A percentile compares a stretch with the other conserved stretches of the same genome.
These are phyloP conservation scores for Salix udensis DNA, from an alignment of 345 rosid species.

Conservation along the genomic window DNA sequence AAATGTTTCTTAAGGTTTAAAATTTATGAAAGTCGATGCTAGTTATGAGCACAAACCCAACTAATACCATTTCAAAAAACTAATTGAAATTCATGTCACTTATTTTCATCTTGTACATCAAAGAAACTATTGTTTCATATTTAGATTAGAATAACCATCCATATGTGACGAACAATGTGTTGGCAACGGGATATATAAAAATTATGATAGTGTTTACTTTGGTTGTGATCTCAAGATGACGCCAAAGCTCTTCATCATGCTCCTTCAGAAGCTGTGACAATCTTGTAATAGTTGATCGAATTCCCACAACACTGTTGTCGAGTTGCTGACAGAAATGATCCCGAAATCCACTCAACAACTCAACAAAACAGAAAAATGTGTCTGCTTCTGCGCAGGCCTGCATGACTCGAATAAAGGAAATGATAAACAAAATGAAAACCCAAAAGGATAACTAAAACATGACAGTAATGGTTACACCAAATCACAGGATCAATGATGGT, in stretches of 20 bases:
- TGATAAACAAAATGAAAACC: slow-evolving; percentile 23
- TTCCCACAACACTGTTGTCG: slow-evolving; percentile 97
- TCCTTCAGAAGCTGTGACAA: slow-evolving; percentile 78
- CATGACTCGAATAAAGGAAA: slow-evolving; percentile 39
- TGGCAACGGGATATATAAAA: background rate
- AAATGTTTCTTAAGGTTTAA: background rate
- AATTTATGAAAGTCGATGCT: background rate
- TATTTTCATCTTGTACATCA: background rate
- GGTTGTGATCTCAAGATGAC: slow-evolving; percentile 90
- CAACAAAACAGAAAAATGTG: slow-evolving; percentile 94
- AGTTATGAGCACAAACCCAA: background rate
- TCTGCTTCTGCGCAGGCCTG: slow-evolving; percentile 89
- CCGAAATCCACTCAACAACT: slow-evolving; percentile 90
- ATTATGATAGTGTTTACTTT: slow-evolving; percentile 49
- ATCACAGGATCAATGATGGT: slow-evolving; percentile 4
- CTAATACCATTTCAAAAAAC: background rate
- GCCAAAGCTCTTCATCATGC: slow-evolving; percentile 99
- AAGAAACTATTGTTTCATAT: background rate
- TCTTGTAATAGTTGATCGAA: slow-evolving; percentile 76
- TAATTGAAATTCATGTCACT: background rate
- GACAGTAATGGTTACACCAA: background rate
- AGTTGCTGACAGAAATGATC: slow-evolving; percentile 96
- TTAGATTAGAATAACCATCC: background rate
- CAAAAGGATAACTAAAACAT: background rate
- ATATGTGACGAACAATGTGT: background rate